A percentile compares a stretch with the other conserved stretches of the same genome.
phyloP scores from a whole-genome alignment of 1,139 yeast species.

The Saccharomycopsis crataegensis region DNA sequence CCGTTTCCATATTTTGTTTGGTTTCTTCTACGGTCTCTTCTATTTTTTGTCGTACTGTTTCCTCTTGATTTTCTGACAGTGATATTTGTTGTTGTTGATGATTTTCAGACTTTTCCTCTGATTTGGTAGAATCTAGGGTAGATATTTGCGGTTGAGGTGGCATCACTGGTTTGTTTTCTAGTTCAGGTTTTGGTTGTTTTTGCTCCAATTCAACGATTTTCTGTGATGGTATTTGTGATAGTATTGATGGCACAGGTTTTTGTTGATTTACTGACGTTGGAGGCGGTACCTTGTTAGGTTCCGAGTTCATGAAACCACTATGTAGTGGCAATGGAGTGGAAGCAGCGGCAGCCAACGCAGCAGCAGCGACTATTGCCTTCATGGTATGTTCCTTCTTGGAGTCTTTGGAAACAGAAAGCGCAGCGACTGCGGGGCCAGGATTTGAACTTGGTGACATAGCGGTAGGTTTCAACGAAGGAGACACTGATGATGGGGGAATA shows the following conservation, averaged over 20 bases:
- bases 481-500: no score
- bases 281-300: constrained; percentile 87
- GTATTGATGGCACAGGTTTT: no score
- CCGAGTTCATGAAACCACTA: neutral
- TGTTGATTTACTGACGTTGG: constrained; percentile 68
- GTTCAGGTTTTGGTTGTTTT: neutral
- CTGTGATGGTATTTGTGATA: no score
- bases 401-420: constrained; percentile 30
- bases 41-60: no score
- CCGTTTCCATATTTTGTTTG: no score
- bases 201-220: no score
- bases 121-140: no score
- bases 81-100: neutral
- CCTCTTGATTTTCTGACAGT: neutral
- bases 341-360: constrained; percentile 67
- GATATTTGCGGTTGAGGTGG: no score
- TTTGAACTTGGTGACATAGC: constrained; percentile 26
- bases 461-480: constrained; percentile 6
- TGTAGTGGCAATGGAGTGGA: constrained; percentile 51
- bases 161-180: neutral
- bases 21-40: no score
- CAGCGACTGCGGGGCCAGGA: constrained; percentile 46
- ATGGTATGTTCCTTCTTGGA: constrained; percentile 6
- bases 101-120: no score
- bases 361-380: constrained; percentile 61